phyloP scores from a whole-genome alignment of 2,329 filamentous ascomycete species.

The Stagonosporopsis rhizophila region DNA sequence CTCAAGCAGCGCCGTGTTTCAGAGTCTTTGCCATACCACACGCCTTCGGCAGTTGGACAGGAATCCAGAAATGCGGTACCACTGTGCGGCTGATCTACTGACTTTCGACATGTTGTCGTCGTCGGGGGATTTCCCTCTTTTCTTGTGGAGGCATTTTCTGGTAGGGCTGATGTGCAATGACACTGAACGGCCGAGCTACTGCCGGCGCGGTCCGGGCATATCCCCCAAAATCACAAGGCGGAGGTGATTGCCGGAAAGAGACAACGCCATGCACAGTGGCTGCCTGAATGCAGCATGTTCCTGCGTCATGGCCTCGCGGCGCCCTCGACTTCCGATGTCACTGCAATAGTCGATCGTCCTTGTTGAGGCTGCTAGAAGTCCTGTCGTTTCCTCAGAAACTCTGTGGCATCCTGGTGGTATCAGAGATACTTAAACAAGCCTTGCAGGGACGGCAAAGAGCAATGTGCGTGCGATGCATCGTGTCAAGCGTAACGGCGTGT shows the following conservation, averaged over 20 bases:
- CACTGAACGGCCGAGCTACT: slow-evolving; percentile 9
- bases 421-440: background rate
- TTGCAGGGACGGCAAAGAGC: background rate
- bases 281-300: slow-evolving; percentile 10
- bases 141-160: background rate
- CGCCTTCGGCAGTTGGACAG: background rate
- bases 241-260: slow-evolving; percentile 4
- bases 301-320: slow-evolving; percentile 9
- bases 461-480: background rate
- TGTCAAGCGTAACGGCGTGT: background rate
- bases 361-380: background rate
- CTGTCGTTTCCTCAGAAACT: background rate
- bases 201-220: slow-evolving; percentile 8
- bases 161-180: slow-evolving; percentile 13
- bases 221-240: background rate
- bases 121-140: background rate
- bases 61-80: background rate
- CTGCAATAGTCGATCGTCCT: background rate
- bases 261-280: slow-evolving; percentile 2
- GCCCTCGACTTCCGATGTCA: background rate
- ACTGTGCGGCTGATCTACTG: background rate
- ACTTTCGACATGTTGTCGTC: background rate
- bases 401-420: background rate
- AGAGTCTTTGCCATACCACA: background rate
- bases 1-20: slow-evolving; percentile 2